Percentiles rank a stretch among this genome's conserved stretches.
Conservation (phyloP, 306 rosid species). For the Prosopis cineraria region DNA sequence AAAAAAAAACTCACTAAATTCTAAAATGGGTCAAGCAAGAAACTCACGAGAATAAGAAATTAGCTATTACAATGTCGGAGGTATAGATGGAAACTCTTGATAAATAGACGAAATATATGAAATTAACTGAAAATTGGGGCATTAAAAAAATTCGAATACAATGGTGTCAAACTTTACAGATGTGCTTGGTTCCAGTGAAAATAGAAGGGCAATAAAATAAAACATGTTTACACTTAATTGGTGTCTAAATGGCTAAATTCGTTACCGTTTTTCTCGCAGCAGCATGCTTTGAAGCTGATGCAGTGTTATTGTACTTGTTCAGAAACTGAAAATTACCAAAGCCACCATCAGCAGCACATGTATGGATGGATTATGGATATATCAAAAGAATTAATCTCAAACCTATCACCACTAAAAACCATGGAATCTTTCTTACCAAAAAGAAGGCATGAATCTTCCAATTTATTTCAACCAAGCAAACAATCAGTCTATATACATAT, state of each 20-base stretch:
- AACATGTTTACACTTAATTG: neutral
- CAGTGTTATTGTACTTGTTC: neutral
- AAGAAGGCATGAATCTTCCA: neutral
- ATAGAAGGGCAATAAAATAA: neutral
- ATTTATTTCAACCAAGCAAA: constrained; percentile 25
- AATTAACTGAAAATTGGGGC: neutral
- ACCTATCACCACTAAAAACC: neutral
- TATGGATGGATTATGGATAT: neutral
- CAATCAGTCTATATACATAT: constrained; percentile 30
- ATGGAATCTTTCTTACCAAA: neutral
- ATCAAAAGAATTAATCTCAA: constrained; percentile 10
- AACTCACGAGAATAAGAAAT: neutral
- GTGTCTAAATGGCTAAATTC: neutral
- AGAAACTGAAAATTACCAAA: neutral
- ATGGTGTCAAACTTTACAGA: neutral
- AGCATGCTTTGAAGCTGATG: neutral
- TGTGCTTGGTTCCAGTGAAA: neutral
- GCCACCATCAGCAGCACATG: neutral
- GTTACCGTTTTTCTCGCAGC: neutral
- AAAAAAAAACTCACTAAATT: no score
- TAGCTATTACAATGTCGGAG: neutral
- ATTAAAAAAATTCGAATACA: no score
- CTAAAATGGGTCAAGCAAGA: neutral
- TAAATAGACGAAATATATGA: neutral
- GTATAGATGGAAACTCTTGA: neutral